These are phyloP conservation scores for Hylodesmum podocarpum DNA, from an alignment of 306 rosid species.

Conservation along the genomic window DNA sequence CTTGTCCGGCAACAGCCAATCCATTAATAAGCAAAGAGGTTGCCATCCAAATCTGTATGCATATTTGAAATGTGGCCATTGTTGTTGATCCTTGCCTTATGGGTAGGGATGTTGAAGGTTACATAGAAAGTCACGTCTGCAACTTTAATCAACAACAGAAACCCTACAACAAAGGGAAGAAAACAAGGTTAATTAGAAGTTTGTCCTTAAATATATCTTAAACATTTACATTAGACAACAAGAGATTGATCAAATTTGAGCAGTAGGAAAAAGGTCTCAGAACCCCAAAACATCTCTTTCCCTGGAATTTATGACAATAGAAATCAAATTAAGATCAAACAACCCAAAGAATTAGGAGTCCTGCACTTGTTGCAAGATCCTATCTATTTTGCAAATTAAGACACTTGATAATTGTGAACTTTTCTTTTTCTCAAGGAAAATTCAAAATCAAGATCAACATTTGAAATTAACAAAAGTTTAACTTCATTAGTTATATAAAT, in stretches of 20 bases:
- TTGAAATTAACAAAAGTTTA: background rate
- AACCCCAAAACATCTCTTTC: background rate
- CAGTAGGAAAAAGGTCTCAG: background rate
- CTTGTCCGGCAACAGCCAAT: conserved; percentile 94
- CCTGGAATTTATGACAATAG: background rate
- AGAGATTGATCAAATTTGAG: background rate
- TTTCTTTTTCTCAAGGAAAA: background rate
- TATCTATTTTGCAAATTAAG: background rate
- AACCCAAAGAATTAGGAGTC: background rate
- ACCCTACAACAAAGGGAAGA: conserved; percentile 44
- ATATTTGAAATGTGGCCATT: conserved; percentile 91
- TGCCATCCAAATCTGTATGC: conserved; percentile 93
- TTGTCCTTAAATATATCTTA: background rate
- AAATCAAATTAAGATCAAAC: background rate
- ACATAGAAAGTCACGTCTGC: conserved; percentile 82
- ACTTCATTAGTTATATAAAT: background rate
- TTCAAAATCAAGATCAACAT: background rate
- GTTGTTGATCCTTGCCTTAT: conserved; percentile 75
- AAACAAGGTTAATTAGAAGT: background rate
- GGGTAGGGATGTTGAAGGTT: conserved; percentile 78
- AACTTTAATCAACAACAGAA: conserved; percentile 69
- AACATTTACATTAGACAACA: background rate
- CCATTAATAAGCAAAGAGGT: conserved; percentile 84
- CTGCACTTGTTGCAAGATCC: background rate
- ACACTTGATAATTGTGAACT: background rate